These are phyloP conservation scores for Claviceps fusiformis DNA, from an alignment of 2,329 filamentous ascomycete genomes.

Conservation along the genomic window DNA sequence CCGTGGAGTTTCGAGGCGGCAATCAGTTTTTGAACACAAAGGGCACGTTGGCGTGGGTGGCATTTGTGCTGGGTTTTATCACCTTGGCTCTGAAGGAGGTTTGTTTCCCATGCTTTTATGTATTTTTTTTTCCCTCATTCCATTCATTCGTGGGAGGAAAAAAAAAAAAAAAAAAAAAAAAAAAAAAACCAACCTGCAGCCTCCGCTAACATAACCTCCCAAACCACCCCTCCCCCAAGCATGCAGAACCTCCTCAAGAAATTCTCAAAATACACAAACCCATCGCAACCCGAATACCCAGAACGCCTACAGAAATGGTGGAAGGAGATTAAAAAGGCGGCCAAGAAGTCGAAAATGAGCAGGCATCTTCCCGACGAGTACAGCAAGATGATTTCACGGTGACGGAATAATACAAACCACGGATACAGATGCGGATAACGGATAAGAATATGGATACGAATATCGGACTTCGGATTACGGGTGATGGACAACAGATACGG, in stretches of 20 bases:
- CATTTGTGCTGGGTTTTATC: conserved; percentile 25
- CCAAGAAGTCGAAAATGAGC: conserved; percentile 21
- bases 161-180: too few species aligned
- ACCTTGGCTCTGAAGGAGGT: conserved; percentile 23
- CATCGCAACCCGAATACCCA: conserved; percentile 17
- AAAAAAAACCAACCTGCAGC: background rate
- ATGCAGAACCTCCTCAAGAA: conserved; percentile 19
- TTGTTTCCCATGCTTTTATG: conserved; percentile 2
- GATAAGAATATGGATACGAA: background rate
- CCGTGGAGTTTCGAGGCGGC: conserved; percentile 26
- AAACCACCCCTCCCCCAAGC: background rate
- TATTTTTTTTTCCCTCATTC: background rate
- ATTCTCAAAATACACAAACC: conserved; percentile 14
- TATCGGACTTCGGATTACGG: background rate
- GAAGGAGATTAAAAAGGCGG: conserved; percentile 19
- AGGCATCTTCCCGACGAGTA: conserved; percentile 22
- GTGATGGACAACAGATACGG: background rate
- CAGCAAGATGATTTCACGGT: conserved; percentile 17
- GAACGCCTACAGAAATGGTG: conserved; percentile 21
- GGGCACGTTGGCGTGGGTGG: conserved; percentile 25
- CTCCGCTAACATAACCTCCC: background rate
- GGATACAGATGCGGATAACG: background rate
- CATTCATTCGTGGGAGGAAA: too few species aligned
- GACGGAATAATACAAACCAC: background rate
- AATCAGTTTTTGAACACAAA: conserved; percentile 25